Base-by-base conservation (phyloP, 805 yeast genomes). In the Kuraishia ogatae region DNA sequence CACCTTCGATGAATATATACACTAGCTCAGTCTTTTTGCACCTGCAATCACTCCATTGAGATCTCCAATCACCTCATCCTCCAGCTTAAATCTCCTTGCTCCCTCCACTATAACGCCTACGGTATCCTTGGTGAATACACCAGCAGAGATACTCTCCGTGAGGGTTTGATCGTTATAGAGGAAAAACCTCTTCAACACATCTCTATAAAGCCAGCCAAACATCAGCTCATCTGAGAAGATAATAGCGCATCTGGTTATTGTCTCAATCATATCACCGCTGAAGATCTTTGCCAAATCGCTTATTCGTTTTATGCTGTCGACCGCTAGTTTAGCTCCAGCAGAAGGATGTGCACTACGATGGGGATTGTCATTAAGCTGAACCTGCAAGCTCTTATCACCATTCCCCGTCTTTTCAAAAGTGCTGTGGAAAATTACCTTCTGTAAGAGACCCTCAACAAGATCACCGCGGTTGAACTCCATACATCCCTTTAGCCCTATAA, bases 401-500 rank as follows among this genome's bases (percentile, higher is more conserved):
- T 35, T 35, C 43, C 4, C 4, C 43, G 17, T 26, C 29, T 26
- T 17, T 35, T 17, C 43, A 35, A 35, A 35, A 7, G 43, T 35
- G 17, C 50, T 51, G 53, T 51, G n/a, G 53, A 39, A 39, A 51
- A 51, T 35, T 21, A 51, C 20, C 21, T 51, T 51, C 21, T 39
- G 53, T 19, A 35, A 35, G 13, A 51, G 23, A 7, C 26, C 24
- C 20, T 51, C 13, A 20, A 51, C 29, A 5, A 51, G 26, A 13
- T 35, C 50, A 21, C n/a, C 10, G 6, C 39, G 50, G 20, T 20
- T 43, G 53, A 51, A 51, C 13, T 35, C 26, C 24, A 35, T 29
- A 22, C 53, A 51, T 26, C 53, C 53, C 53, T 47, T 51, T n/a
- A 51, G 26, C 3, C 48, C 53, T 11, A 43, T 47, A 13, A 23